Conservation (phyloP, 2,329 filamentous ascomycete species). For the Nigrospora osmanthi region DNA sequence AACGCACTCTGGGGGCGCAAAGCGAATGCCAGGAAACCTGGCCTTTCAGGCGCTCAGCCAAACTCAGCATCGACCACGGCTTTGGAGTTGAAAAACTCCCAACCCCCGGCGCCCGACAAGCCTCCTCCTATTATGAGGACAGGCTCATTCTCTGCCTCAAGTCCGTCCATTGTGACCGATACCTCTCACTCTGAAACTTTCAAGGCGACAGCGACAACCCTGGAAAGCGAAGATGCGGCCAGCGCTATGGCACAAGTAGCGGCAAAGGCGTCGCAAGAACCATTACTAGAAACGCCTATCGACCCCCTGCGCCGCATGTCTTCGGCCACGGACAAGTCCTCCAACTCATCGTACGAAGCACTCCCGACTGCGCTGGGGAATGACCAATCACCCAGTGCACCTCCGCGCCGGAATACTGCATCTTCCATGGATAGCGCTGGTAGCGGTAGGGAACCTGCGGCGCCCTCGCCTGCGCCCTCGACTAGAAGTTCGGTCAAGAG, state of each 20-base stretch:
- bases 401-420: slow-evolving; percentile 17
- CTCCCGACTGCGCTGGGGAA: slow-evolving; percentile 8
- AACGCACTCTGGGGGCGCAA: slow-evolving; percentile 44
- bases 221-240: slow-evolving; percentile 51
- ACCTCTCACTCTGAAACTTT: slow-evolving; percentile 58
- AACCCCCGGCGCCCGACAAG: slow-evolving; percentile 27
- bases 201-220: slow-evolving; percentile 45
- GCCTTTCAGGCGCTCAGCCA: slow-evolving; percentile 17
- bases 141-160: slow-evolving; percentile 54
- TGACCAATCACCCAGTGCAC: slow-evolving; percentile 13
- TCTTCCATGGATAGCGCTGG: slow-evolving; percentile 18
- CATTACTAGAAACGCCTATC: slow-evolving; percentile 14
- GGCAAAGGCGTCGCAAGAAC: slow-evolving; percentile 36
- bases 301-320: slow-evolving; percentile 10
- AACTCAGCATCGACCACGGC: slow-evolving; percentile 37
- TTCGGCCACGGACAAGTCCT: slow-evolving; percentile 2
- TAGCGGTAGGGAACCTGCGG: slow-evolving; percentile 8
- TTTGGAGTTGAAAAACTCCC: slow-evolving; percentile 36
- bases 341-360: slow-evolving; percentile 13
- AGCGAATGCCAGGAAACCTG: slow-evolving; percentile 26
- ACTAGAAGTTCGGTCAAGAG: slow-evolving; percentile 18
- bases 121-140: slow-evolving; percentile 49
- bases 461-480: slow-evolving; percentile 14
- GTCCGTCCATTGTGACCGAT: slow-evolving; percentile 61
- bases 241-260: slow-evolving; percentile 49